These are phyloP conservation scores for Alternaria arborescens DNA, from an alignment of 2,329 filamentous ascomycete species.

Conservation along the genomic window DNA sequence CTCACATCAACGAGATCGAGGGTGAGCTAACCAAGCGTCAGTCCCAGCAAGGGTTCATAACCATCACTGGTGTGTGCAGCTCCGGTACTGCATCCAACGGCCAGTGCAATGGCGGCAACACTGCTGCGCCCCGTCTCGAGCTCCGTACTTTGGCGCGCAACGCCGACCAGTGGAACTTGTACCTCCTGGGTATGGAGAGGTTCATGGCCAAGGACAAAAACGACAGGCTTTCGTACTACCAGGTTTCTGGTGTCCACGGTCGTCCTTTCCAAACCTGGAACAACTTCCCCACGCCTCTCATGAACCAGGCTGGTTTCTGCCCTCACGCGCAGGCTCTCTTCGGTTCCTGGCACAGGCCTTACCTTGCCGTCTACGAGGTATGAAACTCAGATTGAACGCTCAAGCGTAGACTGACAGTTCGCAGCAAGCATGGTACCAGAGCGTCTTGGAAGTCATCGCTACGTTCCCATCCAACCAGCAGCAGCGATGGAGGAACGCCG, in stretches of 20 bases:
- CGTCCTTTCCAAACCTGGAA: constrained; percentile 71
- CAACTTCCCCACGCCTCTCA: constrained; percentile 46
- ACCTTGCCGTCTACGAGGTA: constrained; percentile 71
- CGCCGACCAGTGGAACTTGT: constrained; percentile 76
- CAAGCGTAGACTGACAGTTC: neutral
- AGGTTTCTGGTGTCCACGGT: constrained; percentile 81
- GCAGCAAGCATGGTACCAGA: constrained; percentile 55
- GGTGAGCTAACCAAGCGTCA: constrained; percentile 36
- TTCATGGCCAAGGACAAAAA: constrained; percentile 74
- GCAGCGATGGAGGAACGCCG: constrained; percentile 52
- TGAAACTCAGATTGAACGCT: constrained; percentile 3
- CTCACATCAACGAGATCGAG: constrained; percentile 36
- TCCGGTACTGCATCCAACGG: constrained; percentile 33
- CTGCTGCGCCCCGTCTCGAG: constrained; percentile 64
- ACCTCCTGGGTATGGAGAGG: constrained; percentile 75
- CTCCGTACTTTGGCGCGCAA: constrained; percentile 71
- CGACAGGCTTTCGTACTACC: constrained; percentile 76
- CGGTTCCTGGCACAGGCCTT: constrained; percentile 84
- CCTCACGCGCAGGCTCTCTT: constrained; percentile 79
- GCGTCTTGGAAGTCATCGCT: constrained; percentile 53
- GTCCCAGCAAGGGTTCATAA: constrained; percentile 28
- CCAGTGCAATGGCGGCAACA: constrained; percentile 36
- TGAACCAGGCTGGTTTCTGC: constrained; percentile 74
- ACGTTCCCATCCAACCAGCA: constrained; percentile 53
- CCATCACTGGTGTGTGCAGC: constrained; percentile 43